A percentile compares a stretch with the other conserved stretches of the same genome.
Evolutionary conservation across 1,139 yeast species (phyloP).

Genomic region (Diutina sp.): DNA sequence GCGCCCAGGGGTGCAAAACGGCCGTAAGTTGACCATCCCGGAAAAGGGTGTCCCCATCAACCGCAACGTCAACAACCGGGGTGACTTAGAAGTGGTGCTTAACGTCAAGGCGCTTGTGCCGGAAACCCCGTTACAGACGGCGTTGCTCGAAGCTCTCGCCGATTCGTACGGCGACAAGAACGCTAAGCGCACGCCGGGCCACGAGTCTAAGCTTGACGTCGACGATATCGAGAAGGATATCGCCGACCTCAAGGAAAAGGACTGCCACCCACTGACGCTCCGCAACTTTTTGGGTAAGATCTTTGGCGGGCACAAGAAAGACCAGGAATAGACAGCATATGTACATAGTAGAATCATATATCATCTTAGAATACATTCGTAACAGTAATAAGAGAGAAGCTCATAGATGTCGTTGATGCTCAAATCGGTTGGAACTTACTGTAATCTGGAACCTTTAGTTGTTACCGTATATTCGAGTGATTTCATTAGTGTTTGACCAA

Average conservation of each 20-base stretch:
- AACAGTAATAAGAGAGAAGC: too few species aligned
- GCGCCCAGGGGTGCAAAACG: slow-evolving; percentile 79
- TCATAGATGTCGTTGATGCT: too few species aligned
- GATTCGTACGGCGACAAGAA: slow-evolving; percentile 71
- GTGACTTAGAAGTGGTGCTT: slow-evolving; percentile 68
- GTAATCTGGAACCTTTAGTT: too few species aligned
- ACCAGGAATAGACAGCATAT: neutral
- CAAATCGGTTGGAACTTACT: too few species aligned
- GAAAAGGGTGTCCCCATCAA: slow-evolving; percentile 79
- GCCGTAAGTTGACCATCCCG: slow-evolving; percentile 63
- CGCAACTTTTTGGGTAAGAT: neutral
- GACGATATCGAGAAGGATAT: neutral
- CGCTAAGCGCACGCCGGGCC: slow-evolving; percentile 45
- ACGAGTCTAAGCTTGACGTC: neutral
- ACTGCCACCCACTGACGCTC: neutral
- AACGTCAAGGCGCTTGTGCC: slow-evolving; percentile 66
- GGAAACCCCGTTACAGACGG: slow-evolving; percentile 75
- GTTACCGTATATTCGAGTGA: too few species aligned
- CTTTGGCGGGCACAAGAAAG: neutral
- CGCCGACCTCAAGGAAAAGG: neutral
- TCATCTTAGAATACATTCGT: neutral
- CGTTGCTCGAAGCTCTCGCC: slow-evolving; percentile 89
- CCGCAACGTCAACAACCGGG: slow-evolving; percentile 47
- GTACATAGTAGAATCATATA: neutral
- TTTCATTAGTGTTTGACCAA: too few species aligned